Evolutionary conservation across 805 yeast species (phyloP).

Genomic region (Wickerhamomyces chambardii): DNA sequence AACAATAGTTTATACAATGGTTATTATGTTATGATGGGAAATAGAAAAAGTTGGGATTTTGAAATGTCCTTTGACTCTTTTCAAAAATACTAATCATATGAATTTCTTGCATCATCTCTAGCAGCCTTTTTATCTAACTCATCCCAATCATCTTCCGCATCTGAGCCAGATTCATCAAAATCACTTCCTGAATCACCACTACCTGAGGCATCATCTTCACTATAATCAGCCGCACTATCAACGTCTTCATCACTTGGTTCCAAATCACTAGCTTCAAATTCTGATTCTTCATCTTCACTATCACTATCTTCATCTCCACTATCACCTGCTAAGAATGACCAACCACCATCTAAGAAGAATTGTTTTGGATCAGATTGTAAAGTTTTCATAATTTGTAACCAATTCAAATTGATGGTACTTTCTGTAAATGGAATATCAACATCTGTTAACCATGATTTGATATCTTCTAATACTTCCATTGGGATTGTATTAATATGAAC

Average conservation of each 20-base stretch:
- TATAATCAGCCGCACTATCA: conserved; percentile 24
- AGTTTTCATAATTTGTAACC: conserved; percentile 94
- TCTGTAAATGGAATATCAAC: conserved; percentile 93
- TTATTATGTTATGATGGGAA: too few relatives aligned
- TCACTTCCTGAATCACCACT: conserved; percentile 1
- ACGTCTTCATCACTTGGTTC: conserved; percentile 34
- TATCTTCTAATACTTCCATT: conserved; percentile 82
- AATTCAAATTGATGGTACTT: conserved; percentile 92
- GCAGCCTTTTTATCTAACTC: conserved; percentile 28
- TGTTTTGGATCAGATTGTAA: conserved; percentile 88
- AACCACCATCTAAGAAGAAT: conserved; percentile 91
- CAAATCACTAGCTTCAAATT: conserved; percentile 34
- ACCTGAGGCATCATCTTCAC: conserved; percentile 19
- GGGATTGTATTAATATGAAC: conserved; percentile 94
- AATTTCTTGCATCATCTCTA: conserved; percentile 27
- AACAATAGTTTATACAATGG: too few relatives aligned
- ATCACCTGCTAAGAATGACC: conserved; percentile 88
- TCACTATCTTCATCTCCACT: conserved; percentile 70
- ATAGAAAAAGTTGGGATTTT: too few relatives aligned
- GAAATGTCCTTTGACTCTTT: too few relatives aligned
- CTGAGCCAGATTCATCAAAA: conserved; percentile 3
- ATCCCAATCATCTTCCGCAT: conserved; percentile 26
- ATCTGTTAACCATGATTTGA: conserved; percentile 95
- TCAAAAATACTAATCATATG: conserved; percentile 11
- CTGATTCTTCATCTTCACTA: conserved; percentile 53